These are phyloP conservation scores for Coniochaeta hoffmannii DNA, from an alignment of 2,329 filamentous ascomycete species.

Conservation along the genomic window DNA sequence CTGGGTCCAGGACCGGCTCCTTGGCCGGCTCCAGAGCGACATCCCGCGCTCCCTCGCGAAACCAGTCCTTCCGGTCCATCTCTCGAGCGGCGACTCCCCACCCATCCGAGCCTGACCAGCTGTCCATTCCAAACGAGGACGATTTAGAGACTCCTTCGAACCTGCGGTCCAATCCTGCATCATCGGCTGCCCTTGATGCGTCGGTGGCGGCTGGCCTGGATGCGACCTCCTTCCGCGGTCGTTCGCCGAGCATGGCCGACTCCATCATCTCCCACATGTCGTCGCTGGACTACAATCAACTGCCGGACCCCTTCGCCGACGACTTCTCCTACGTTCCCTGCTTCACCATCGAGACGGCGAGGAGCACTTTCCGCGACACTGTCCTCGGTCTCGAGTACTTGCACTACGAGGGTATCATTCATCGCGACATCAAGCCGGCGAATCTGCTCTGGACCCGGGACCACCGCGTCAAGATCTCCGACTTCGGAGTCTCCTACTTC, in stretches of 20 bases:
- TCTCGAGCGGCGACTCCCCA: conserved; percentile 23
- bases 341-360: conserved; percentile 77
- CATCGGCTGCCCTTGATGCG: conserved; percentile 59
- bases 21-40: conserved; percentile 30
- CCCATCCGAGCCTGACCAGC: conserved; percentile 25
- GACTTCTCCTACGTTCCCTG: conserved; percentile 91
- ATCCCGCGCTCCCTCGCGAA: conserved; percentile 40
- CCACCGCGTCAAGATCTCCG: conserved; percentile 91
- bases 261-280: conserved; percentile 68
- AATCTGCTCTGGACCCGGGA: conserved; percentile 84
- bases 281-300: conserved; percentile 49
- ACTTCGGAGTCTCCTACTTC: conserved; percentile 97
- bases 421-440: conserved; percentile 80
- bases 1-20: conserved; percentile 31
- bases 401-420: conserved; percentile 78
- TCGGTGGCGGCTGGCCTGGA: conserved; percentile 71
- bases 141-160: conserved; percentile 48
- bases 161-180: conserved; percentile 42
- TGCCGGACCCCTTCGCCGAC: conserved; percentile 66
- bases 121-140: conserved; percentile 33
- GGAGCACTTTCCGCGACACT: conserved; percentile 83
- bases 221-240: conserved; percentile 51
- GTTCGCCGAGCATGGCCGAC: conserved; percentile 74
- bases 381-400: conserved; percentile 90
- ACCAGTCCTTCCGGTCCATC: conserved; percentile 37